Conservation (phyloP, 2,329 filamentous ascomycete genomes). For the Xylaria sp. region DNA sequence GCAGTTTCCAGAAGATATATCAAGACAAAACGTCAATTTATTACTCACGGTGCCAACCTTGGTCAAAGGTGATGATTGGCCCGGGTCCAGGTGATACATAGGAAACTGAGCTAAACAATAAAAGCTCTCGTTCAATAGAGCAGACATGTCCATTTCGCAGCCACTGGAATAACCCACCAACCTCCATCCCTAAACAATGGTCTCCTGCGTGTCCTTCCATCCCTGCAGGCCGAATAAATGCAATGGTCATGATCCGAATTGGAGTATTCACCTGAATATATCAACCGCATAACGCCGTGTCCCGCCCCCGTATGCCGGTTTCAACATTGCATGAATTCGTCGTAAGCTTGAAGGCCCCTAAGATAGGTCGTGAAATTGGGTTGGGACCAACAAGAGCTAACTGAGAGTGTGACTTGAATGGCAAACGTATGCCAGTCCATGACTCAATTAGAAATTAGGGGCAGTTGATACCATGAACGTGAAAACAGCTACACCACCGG, state of each 20-base stretch:
- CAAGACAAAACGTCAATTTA: too few species aligned
- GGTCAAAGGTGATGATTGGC: too few species aligned
- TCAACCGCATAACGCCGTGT: conserved; percentile 20
- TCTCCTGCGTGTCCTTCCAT: not conserved
- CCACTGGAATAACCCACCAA: not conserved
- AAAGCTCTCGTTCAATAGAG: not conserved
- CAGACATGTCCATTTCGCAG: not conserved
- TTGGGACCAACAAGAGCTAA: not conserved
- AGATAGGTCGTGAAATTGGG: not conserved
- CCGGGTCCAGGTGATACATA: not conserved
- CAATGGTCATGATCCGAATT: conserved; percentile 10
- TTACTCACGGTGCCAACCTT: too few species aligned
- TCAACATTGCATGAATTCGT: not conserved
- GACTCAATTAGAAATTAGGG: conserved; percentile 21
- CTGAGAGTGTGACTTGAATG: not conserved
- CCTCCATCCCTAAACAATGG: conserved; percentile 2
- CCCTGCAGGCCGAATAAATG: conserved; percentile 10
- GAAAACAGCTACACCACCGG: conserved; percentile 36
- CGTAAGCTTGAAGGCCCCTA: not conserved
- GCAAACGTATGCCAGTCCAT: not conserved
- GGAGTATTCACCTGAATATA: conserved; percentile 14
- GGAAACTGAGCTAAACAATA: conserved; percentile 9
- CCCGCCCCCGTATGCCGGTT: conserved; percentile 8
- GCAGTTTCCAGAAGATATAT: too few species aligned
- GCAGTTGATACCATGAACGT: conserved; percentile 35